These are phyloP conservation scores for Backusella macrospora DNA, from an alignment of 192 early-diverging fungal genomes.

Conservation along the genomic window DNA sequence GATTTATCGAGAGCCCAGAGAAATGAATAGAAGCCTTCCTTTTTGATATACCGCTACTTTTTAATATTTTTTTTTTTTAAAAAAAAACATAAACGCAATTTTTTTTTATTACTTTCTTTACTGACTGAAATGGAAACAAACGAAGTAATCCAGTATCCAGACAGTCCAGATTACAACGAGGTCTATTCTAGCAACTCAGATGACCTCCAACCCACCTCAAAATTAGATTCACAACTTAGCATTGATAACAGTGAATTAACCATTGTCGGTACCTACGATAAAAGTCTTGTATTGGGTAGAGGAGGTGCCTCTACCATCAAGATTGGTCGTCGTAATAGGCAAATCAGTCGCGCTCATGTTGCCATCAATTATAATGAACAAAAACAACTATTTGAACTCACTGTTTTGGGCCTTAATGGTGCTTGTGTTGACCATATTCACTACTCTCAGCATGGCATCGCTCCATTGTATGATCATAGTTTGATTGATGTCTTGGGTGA, in stretches of 20 bases:
- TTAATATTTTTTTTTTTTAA: too few species aligned
- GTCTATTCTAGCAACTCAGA: slow-evolving; percentile 26
- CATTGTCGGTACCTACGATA: slow-evolving; percentile 30
- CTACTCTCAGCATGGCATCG: slow-evolving; percentile 42
- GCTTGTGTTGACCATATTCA: slow-evolving; percentile 44
- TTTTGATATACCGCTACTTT: too few species aligned
- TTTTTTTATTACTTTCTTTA: background rate
- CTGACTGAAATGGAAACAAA: background rate
- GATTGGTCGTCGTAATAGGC: slow-evolving; percentile 51
- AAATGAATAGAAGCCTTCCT: too few species aligned
- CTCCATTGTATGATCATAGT: slow-evolving; percentile 38
- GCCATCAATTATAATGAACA: slow-evolving; percentile 41
- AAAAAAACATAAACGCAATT: too few species aligned
- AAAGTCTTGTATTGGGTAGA: slow-evolving; percentile 46
- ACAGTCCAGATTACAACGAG: slow-evolving; percentile 22
- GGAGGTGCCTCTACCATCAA: slow-evolving; percentile 51
- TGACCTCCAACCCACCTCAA: slow-evolving; percentile 25
- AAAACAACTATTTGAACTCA: slow-evolving; percentile 40
- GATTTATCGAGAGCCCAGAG: too few species aligned
- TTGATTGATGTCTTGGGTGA: slow-evolving; percentile 54
- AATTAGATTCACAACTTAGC: background rate
- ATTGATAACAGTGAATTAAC: background rate
- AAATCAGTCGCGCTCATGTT: slow-evolving; percentile 54
- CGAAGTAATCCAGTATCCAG: slow-evolving; percentile 10
- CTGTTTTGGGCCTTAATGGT: slow-evolving; percentile 54